Evolutionary conservation across 2,329 filamentous ascomycete species (phyloP), one percentile per base, ranked within the genome.

Genomic region (Colletotrichum lindemuthianum): DNA sequence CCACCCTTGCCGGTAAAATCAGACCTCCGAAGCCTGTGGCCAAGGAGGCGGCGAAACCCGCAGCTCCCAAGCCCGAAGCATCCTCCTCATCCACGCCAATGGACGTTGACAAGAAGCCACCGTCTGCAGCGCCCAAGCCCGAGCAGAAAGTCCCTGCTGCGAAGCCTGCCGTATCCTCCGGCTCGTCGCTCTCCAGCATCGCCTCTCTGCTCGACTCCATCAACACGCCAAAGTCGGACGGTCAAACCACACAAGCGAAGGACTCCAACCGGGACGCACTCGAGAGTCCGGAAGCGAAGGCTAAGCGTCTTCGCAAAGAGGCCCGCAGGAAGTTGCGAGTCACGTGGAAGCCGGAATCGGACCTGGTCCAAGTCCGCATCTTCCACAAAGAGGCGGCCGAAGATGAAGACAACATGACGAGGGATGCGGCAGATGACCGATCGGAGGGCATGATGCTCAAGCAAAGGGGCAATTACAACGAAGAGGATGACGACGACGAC

Each of bases 311-410:
- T 5, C 87, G 90, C 40, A 93, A 92, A 71, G 90, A 93, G 73
- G 84, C 87, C 63, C 85, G 91, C 52, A 85, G 90, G 40, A 87
- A 90, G 67, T 79, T 93, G 24, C 85, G 88, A 11, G 92, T 95
- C 6, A 84, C 79, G 7, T 95, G 91, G 83, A 91, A 89, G 72
- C 83, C 87, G 0, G 90, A 90, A 53, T 79, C 84, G 15, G 85
- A 88, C 36, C 82, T 95, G 36, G 88, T 88, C 2, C 81, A 91
- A 69, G 80, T 92, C 59, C 86, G 86, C 67, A 79, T 89, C 53
- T 93, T 94, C 77, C 87, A 88, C 59, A 91, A 92, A 70, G 89
- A 92, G 66, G 88, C 87, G 2, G 84, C 86, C 1, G 91, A 93
- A 72, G 90, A 92, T 69, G 83, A 88, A 61, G 82, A 84, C 59